These are phyloP conservation scores for Leishmania turanica DNA, from an alignment of 208 protist species.

Conservation along the genomic window DNA sequence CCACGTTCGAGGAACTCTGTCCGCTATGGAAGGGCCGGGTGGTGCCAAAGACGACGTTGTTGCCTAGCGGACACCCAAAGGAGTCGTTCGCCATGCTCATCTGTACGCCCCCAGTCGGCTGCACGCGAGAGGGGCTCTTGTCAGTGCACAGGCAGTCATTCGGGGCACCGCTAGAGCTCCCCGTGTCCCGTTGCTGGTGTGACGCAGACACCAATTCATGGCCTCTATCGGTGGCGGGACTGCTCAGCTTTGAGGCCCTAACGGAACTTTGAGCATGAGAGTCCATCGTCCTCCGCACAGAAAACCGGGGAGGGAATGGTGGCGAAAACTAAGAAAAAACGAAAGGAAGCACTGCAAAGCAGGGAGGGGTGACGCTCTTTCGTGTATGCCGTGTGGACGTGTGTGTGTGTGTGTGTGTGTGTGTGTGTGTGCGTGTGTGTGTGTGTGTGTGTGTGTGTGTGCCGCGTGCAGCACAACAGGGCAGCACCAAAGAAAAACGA, in stretches of 20 bases:
- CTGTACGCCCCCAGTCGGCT: neutral
- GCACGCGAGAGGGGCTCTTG: neutral
- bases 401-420: neutral
- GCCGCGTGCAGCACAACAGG: neutral
- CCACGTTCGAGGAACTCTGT: slow-evolving; percentile 20
- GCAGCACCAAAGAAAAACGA: neutral
- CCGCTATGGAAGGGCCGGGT: slow-evolving; percentile 41
- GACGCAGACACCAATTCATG: neutral
- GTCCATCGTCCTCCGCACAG: neutral
- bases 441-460: too few species aligned
- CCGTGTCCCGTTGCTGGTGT: neutral
- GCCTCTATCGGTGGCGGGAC: neutral
- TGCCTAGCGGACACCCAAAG: slow-evolving; percentile 36
- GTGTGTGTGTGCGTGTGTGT: neutral
- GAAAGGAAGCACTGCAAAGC: neutral
- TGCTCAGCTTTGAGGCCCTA: neutral
- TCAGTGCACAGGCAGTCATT: neutral
- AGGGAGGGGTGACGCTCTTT: neutral
- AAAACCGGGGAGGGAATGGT: neutral
- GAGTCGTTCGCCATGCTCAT: slow-evolving; percentile 41
- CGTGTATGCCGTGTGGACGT: neutral
- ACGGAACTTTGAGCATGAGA: slow-evolving; percentile 1
- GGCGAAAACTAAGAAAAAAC: neutral
- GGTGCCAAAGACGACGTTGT: slow-evolving; percentile 35
- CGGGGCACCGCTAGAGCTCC: neutral